These are phyloP conservation scores for Amoebophrya sp. DNA, from an alignment of 169 alveolate genomes.

Conservation along the genomic window DNA sequence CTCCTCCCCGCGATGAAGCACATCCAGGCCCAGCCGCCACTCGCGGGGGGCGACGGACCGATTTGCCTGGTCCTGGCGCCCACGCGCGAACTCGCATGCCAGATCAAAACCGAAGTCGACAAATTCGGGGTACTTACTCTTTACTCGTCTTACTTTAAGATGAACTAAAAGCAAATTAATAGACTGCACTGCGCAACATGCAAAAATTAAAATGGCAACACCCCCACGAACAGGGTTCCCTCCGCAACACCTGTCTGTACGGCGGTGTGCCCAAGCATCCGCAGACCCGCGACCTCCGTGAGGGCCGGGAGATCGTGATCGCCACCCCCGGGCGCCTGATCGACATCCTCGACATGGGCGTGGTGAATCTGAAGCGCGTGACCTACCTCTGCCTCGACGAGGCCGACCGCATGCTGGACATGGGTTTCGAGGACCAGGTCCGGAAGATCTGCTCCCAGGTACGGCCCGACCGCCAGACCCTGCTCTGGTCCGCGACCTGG, in stretches of 20 bases:
- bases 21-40: constrained; percentile 56
- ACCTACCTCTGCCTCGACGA: constrained; percentile 96
- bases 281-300: constrained; percentile 62
- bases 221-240: neutral
- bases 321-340: constrained; percentile 91
- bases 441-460: constrained; percentile 75
- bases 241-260: constrained; percentile 56
- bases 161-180: no score
- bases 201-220: no score
- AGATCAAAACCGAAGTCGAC: constrained; percentile 79
- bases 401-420: constrained; percentile 97
- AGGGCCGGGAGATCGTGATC: constrained; percentile 87
- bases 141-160: constrained; percentile 61
- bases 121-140: constrained; percentile 65
- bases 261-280: constrained; percentile 88
- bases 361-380: constrained; percentile 68
- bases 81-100: constrained; percentile 94
- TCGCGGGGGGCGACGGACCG: constrained; percentile 84
- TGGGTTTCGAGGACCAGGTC: constrained; percentile 97
- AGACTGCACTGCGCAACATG: no score
- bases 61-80: constrained; percentile 93
- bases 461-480: constrained; percentile 81
- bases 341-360: constrained; percentile 73
- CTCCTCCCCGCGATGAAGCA: constrained; percentile 73
- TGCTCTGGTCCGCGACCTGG: constrained; percentile 97